Percentiles rank a stretch among this genome's conserved stretches.
Conservation (phyloP, 1,139 yeast species). For the Diutina mesorugosa region DNA sequence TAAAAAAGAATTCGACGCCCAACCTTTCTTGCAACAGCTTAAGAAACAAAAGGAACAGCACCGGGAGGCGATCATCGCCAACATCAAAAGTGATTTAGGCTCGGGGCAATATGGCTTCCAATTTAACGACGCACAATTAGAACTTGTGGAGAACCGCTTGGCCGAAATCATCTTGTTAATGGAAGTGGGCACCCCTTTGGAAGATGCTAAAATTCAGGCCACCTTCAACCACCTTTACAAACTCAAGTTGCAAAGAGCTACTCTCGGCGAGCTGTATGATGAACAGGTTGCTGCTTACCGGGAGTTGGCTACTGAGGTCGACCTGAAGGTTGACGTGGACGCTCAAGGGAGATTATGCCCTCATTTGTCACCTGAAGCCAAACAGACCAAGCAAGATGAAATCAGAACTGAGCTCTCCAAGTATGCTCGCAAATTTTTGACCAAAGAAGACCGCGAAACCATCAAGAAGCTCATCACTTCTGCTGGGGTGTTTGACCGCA, state of each 20-base stretch:
- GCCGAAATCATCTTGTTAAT: slow-evolving; percentile 24
- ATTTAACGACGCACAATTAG: slow-evolving; percentile 2
- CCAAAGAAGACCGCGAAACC: slow-evolving; percentile 13
- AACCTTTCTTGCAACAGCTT: background rate
- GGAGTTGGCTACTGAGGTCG: background rate
- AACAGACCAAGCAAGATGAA: background rate
- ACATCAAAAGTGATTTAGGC: background rate
- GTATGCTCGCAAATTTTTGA: slow-evolving; percentile 13
- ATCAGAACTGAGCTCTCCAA: background rate
- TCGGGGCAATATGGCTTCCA: slow-evolving; percentile 5
- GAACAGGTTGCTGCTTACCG: background rate
- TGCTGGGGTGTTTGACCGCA: slow-evolving; percentile 20
- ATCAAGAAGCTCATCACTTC: slow-evolving; percentile 17
- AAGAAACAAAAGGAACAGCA: background rate
- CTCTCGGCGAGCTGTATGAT: background rate
- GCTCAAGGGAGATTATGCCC: background rate
- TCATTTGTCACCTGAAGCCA: background rate
- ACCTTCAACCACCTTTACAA: slow-evolving; percentile 39
- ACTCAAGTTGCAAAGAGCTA: slow-evolving; percentile 17
- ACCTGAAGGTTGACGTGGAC: background rate
- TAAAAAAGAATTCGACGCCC: slow-evolving; percentile 1
- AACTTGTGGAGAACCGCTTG: slow-evolving; percentile 18
- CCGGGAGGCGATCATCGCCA: background rate
- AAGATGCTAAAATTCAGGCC: slow-evolving; percentile 48
- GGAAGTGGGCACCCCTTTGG: slow-evolving; percentile 20